Conservation (phyloP, 306 rosid species). For the Leucaena leucocephala region DNA sequence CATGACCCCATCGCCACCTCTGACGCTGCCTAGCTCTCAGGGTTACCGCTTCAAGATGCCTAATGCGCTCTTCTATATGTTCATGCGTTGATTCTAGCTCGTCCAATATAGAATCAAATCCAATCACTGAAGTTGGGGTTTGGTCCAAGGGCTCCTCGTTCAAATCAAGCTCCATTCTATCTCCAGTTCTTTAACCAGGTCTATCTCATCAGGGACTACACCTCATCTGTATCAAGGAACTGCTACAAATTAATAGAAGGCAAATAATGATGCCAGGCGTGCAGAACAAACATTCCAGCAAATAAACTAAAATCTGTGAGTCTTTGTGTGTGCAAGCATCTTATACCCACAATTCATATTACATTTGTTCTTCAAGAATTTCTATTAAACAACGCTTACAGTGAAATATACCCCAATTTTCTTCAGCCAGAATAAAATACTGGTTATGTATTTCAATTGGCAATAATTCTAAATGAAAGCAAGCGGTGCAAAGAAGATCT, state of each 20-base stretch:
- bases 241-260: constrained; percentile 9
- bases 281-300: neutral
- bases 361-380: neutral
- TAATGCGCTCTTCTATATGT: constrained; percentile 63
- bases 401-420: neutral
- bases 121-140: constrained; percentile 41
- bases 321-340: neutral
- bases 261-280: neutral
- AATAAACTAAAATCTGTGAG: neutral
- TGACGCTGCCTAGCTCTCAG: constrained; percentile 56
- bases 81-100: constrained; percentile 64
- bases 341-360: constrained; percentile 7
- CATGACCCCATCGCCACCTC: constrained; percentile 39
- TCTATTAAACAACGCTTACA: neutral
- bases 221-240: constrained; percentile 33
- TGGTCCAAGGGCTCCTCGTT: constrained; percentile 53
- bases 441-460: neutral
- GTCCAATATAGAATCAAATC: constrained; percentile 50
- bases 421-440: neutral
- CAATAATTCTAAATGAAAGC: neutral
- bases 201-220: constrained; percentile 30
- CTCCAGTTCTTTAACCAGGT: constrained; percentile 45
- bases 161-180: constrained; percentile 58
- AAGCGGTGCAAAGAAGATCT: neutral
- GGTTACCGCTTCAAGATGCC: constrained; percentile 59